Percentiles rank a stretch among this genome's conserved stretches.
phyloP scores from a whole-genome alignment of 331 rosid genomes.

The Acacia concinna region DNA sequence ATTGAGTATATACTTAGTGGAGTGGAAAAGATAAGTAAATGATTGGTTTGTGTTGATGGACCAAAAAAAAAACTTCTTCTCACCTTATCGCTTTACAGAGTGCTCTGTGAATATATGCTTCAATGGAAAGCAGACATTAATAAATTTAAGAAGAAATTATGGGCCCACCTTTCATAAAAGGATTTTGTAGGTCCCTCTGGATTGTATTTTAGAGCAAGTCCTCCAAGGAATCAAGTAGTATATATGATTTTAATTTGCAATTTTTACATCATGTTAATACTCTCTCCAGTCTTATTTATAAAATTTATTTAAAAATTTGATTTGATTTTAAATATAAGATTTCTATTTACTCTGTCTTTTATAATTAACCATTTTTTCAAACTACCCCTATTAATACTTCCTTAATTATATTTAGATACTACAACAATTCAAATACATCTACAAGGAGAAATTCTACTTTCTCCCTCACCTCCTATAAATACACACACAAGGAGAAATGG shows the following conservation, averaged over 20 bases:
- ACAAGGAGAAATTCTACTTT: no score
- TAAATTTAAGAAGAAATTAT: neutral
- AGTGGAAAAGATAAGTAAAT: slow-evolving; percentile 16
- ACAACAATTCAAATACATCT: no score
- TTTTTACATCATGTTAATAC: no score
- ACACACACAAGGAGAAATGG: no score
- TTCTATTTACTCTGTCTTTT: no score
- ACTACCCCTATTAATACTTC: no score
- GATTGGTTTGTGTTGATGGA: slow-evolving; percentile 21
- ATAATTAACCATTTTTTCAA: no score
- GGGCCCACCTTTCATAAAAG: neutral
- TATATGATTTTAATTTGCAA: neutral
- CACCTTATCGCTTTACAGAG: slow-evolving; percentile 31
- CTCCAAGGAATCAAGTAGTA: neutral
- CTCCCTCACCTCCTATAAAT: no score
- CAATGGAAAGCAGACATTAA: neutral
- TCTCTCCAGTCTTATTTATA: no score
- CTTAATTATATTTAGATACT: no score
- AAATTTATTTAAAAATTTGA: no score
- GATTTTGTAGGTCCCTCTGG: neutral
- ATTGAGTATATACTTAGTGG: slow-evolving; percentile 19
- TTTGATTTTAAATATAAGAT: no score
- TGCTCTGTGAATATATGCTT: slow-evolving; percentile 15
- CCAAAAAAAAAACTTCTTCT: slow-evolving; percentile 33
- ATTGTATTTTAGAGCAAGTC: neutral